Evolutionary conservation across 306 rosid genomes (phyloP).

Genomic region (Citrullus mucosospermus): DNA sequence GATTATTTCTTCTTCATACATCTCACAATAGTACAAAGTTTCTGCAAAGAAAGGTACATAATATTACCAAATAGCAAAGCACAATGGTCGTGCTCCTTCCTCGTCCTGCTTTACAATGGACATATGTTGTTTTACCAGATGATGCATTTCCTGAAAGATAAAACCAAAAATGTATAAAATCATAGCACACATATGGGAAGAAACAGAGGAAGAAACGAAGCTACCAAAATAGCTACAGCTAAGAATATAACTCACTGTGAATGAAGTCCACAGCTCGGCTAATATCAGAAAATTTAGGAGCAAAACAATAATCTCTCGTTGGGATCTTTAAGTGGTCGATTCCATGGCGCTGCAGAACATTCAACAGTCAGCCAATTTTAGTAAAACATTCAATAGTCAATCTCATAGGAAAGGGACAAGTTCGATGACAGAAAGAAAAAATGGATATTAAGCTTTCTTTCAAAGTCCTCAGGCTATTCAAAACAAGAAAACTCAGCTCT

Average conservation of each 20-base stretch:
- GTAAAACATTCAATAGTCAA: neutral
- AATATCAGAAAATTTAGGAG: constrained; percentile 72
- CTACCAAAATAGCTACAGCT: neutral
- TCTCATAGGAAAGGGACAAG: neutral
- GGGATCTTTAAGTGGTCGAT: constrained; percentile 90
- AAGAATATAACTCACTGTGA: constrained; percentile 41
- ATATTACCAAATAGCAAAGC: constrained; percentile 86
- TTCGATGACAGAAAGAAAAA: neutral
- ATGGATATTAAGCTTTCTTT: neutral
- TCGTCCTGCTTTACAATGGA: constrained; percentile 97
- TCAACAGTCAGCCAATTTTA: neutral
- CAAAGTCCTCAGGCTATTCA: neutral
- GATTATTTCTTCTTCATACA: neutral
- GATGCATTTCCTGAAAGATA: constrained; percentile 39
- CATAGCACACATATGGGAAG: neutral
- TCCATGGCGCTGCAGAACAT: constrained; percentile 61
- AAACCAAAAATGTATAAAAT: neutral
- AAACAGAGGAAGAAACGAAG: neutral
- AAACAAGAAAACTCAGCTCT: neutral
- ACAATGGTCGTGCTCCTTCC: constrained; percentile 97
- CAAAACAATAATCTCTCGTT: constrained; percentile 94
- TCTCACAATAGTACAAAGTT: neutral
- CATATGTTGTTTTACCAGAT: constrained; percentile 73
- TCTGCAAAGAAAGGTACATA: neutral
- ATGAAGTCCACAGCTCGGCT: constrained; percentile 85